Evolutionary conservation across 345 rosid genomes (phyloP).

Genomic region (Atalantia buxifolia): DNA sequence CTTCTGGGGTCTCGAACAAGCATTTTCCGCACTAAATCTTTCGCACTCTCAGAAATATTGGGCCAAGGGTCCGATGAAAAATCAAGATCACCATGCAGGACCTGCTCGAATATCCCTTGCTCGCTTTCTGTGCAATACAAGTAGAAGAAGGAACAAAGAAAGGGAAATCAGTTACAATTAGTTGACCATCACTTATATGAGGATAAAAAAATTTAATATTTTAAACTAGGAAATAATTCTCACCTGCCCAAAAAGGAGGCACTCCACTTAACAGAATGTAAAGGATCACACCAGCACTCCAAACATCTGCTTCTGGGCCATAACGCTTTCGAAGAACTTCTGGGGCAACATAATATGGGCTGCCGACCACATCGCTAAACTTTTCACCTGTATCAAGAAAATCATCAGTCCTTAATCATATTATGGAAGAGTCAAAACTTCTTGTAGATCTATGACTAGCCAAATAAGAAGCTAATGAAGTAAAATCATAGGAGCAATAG

Average conservation of each 20-base stretch:
- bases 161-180: neutral
- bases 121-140: conserved; percentile 57
- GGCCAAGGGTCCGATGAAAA: conserved; percentile 91
- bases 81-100: conserved; percentile 82
- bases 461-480: neutral
- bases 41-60: conserved; percentile 78
- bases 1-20: conserved; percentile 73
- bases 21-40: conserved; percentile 84
- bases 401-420: neutral
- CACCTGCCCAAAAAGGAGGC: conserved; percentile 96
- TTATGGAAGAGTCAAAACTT: neutral
- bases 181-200: conserved; percentile 4
- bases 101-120: conserved; percentile 87
- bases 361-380: conserved; percentile 81
- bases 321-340: conserved; percentile 76
- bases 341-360: conserved; percentile 94
- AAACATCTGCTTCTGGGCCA: conserved; percentile 89
- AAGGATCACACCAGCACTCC: conserved; percentile 96
- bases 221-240: conserved; percentile 14
- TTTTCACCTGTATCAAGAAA: conserved; percentile 49
- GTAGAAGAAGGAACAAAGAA: conserved; percentile 6
- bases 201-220: neutral
- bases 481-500: neutral
- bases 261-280: conserved; percentile 87
- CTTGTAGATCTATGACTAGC: neutral